Base-by-base conservation (phyloP, 768 basidiomycete species). In the Leccinum truebloodii region DNA sequence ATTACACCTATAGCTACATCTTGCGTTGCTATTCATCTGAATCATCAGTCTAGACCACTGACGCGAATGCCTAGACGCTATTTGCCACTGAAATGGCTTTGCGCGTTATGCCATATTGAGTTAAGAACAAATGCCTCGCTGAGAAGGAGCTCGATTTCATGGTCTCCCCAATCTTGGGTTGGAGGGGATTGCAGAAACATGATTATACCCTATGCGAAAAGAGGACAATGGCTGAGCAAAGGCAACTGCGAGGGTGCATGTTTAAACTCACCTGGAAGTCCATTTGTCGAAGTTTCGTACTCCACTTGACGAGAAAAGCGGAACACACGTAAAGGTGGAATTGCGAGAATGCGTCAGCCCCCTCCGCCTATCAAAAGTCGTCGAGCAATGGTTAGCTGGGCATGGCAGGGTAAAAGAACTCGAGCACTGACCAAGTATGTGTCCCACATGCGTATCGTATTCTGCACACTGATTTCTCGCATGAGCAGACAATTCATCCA, bases 401-500 rank as follows among this genome's bases (percentile, higher is more conserved):
- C 22, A 48, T 44, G 28, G 26, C n/a, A 26, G 4, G 22, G 9
- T 4, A 5, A 60, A 34, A 6, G 46, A 35, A 52, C 28, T 9
- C 24, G 3, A 16, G 35, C 4, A 76, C 92, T 59, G 61, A 98
- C 97, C 69, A 99, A 77, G 75, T 99, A 99, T 13, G 97, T 98
- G 73, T 99, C 97, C 97, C 97, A 99, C 96, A 98, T 98, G 58
- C 97, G 84, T 54, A 98, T 92, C 18, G 96, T 98, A 73, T 98
- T 96, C 68, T 89, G 86, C 53, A 99, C 94, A 66, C 90, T 96
- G 65, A 99, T 92, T 78, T 98, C 97, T 59, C 97, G 84, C 96
- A 99, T 98, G 60, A 98, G 81, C 54, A 99, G 77, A 72, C 97
- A 98, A 70, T 99, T 98, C 95, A 99, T 98, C 97, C 97, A 99